Evolutionary conservation across 768 basidiomycete species (phyloP).

Genomic region (Tulasnella sp.): DNA sequence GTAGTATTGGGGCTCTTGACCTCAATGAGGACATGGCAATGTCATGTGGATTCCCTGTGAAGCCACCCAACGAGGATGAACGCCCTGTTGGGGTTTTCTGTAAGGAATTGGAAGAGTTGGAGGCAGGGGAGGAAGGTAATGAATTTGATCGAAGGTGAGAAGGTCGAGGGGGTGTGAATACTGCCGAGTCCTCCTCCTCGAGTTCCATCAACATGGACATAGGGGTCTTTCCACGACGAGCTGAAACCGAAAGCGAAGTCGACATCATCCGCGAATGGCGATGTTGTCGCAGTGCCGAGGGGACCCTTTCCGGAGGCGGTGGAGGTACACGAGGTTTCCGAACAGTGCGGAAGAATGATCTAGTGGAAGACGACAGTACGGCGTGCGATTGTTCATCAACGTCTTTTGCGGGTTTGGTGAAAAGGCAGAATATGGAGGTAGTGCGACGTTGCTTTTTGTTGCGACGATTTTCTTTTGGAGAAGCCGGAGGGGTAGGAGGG

Average conservation of each 20-base stretch:
- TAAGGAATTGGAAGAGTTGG: slow-evolving; percentile 1
- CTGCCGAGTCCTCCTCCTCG: no score
- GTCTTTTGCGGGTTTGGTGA: slow-evolving; percentile 1
- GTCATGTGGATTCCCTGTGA: slow-evolving; percentile 40
- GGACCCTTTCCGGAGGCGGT: background rate
- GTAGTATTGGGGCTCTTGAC: slow-evolving; percentile 55
- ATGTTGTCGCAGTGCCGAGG: background rate
- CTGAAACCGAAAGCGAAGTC: no score
- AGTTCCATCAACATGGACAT: no score
- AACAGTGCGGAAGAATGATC: background rate
- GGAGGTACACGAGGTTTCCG: slow-evolving; percentile 7
- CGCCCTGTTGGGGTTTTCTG: background rate
- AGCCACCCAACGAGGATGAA: background rate
- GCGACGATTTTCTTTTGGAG: background rate
- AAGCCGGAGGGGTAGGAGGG: slow-evolving; percentile 1
- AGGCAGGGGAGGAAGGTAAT: background rate
- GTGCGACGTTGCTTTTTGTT: background rate
- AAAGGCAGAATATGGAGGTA: background rate
- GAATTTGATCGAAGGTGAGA: slow-evolving; percentile 2
- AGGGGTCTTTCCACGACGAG: no score
- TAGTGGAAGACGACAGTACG: background rate
- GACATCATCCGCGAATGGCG: background rate
- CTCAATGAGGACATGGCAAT: slow-evolving; percentile 46
- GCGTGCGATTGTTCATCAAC: background rate
- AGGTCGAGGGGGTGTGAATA: slow-evolving; percentile 1